A percentile compares a stretch with the other conserved stretches of the same genome.
Evolutionary conservation across 2,329 filamentous ascomycete species (phyloP).

Genomic region (Fusarium graminum): DNA sequence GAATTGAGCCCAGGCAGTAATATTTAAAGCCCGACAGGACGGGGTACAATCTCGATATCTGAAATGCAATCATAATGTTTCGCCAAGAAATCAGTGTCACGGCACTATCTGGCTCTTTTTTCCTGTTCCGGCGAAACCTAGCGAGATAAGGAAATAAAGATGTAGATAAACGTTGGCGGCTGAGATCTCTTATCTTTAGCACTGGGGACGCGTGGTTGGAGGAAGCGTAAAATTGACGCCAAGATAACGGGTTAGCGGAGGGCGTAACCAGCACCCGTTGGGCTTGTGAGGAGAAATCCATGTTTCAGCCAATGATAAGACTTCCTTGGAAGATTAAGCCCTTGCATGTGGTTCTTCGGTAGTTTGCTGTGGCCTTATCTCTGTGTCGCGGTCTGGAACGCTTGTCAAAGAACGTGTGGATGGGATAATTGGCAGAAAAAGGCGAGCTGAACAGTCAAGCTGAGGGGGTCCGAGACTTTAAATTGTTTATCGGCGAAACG

Average conservation of each 20-base stretch:
- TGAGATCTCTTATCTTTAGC: conserved; percentile 30
- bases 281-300: neutral
- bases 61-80: conserved; percentile 16
- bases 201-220: conserved; percentile 12
- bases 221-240: conserved; percentile 1
- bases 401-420: conserved; percentile 1
- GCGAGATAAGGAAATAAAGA: conserved; percentile 32
- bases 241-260: conserved; percentile 32
- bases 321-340: neutral
- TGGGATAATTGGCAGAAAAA: neutral
- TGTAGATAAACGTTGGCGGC: conserved; percentile 31
- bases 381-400: neutral
- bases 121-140: conserved; percentile 25
- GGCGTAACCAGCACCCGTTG: neutral
- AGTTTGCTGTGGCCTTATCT: conserved; percentile 19
- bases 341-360: conserved; percentile 3
- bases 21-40: conserved; percentile 17
- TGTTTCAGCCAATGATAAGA: neutral
- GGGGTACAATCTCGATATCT: conserved; percentile 6
- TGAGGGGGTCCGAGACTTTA: neutral
- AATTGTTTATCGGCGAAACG: neutral
- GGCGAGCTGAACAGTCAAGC: neutral
- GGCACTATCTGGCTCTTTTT: conserved; percentile 3
- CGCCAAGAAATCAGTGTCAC: conserved; percentile 21
- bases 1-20: neutral